Evolutionary conservation across 768 basidiomycete species (phyloP).

Genomic region (Mycena epipterygia): DNA sequence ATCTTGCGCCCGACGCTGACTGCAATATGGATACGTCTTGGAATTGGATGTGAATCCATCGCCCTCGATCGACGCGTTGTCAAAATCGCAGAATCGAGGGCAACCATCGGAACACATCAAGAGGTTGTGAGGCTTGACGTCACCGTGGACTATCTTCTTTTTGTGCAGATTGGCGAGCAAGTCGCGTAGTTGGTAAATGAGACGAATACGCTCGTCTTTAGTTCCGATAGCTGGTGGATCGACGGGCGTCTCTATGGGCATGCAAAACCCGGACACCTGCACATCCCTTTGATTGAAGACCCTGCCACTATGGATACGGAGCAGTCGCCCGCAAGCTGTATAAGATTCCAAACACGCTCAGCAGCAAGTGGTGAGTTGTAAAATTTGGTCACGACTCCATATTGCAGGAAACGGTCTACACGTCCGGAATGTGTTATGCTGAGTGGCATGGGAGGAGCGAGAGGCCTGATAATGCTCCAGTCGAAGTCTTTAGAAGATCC

Average conservation of each 20-base stretch:
- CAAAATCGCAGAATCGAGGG: slow-evolving; percentile 18
- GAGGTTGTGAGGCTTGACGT: slow-evolving; percentile 15
- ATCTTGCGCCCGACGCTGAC: background rate
- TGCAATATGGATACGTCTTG: slow-evolving; percentile 4
- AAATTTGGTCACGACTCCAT: background rate
- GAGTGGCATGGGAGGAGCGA: background rate
- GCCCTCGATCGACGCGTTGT: slow-evolving; percentile 2
- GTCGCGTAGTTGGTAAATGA: slow-evolving; percentile 8
- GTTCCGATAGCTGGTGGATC: background rate
- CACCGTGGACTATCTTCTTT: slow-evolving; percentile 4
- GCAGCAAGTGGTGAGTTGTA: background rate
- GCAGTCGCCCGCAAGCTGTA: slow-evolving; percentile 6
- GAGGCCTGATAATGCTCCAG: background rate
- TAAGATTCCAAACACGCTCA: slow-evolving; percentile 9
- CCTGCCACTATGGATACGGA: slow-evolving; percentile 1
- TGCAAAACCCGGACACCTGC: background rate
- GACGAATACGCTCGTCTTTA: background rate
- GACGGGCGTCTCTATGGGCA: slow-evolving; percentile 3
- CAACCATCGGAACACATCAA: slow-evolving; percentile 7
- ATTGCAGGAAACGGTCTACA: background rate
- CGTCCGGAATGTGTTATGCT: background rate
- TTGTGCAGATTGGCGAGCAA: background rate
- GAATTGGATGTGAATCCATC: background rate
- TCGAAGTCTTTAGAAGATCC: slow-evolving; percentile 7
- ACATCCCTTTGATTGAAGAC: background rate